A percentile compares a stretch with the other conserved stretches of the same genome.
These are phyloP conservation scores for Bondarzewia mesenterica DNA, from an alignment of 1,284 basidiomycete species.

Conservation along the genomic window DNA sequence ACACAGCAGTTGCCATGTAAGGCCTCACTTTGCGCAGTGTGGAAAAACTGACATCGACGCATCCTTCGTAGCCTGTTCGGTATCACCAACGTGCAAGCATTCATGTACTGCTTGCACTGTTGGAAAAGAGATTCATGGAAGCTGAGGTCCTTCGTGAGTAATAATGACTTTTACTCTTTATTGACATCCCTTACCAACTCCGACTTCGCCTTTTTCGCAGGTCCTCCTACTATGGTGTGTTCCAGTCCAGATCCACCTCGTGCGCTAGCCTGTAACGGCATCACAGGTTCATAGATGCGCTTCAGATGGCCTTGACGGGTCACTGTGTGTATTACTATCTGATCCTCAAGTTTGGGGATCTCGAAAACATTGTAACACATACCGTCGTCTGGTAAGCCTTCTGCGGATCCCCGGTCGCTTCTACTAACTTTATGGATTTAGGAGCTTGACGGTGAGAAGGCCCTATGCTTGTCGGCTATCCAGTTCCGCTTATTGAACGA, in stretches of 20 bases:
- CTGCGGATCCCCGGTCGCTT: too few species aligned
- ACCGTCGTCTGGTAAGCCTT: not conserved
- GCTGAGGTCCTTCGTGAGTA: not conserved
- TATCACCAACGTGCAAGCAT: not conserved
- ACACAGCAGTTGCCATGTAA: not conserved
- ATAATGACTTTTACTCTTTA: not conserved
- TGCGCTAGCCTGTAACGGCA: not conserved
- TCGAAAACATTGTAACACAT: not conserved
- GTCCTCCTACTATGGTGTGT: not conserved
- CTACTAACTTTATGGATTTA: not conserved
- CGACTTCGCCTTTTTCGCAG: not conserved
- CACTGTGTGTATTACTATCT: not conserved
- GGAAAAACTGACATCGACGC: not conserved
- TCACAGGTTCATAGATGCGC: not conserved
- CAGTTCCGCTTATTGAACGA: not conserved
- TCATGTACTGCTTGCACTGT: not conserved
- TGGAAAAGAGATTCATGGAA: not conserved
- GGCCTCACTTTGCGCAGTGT: not conserved
- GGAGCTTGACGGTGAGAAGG: not conserved
- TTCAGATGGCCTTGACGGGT: not conserved
- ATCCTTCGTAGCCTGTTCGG: not conserved
- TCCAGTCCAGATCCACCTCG: not conserved
- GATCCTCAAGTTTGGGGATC: not conserved
- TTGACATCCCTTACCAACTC: too few species aligned
- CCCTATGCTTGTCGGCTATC: not conserved